phyloP scores from a whole-genome alignment of 78 protist species.

The Andalucia godoyi region DNA sequence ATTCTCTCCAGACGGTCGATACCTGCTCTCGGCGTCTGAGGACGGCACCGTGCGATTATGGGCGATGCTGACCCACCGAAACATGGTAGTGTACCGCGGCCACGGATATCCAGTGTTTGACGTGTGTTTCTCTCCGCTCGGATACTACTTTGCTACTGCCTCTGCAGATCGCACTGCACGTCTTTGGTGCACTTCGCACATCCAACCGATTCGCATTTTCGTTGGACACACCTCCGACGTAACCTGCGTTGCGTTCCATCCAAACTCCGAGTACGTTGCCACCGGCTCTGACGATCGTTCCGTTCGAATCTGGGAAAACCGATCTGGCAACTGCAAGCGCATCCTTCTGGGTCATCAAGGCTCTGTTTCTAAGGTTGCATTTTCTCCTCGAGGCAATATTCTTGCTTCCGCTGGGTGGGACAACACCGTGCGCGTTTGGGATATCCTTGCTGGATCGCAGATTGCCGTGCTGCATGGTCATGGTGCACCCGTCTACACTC shows the following conservation, averaged over 20 bases:
- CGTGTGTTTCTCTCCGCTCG: constrained; percentile 57
- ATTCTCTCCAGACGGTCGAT: constrained; percentile 33
- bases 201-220: constrained; percentile 56
- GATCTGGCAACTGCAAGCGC: constrained; percentile 41
- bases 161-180: constrained; percentile 80
- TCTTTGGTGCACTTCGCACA: constrained; percentile 13
- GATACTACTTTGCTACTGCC: constrained; percentile 77
- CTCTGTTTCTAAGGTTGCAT: too few relatives aligned
- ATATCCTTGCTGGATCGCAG: too few relatives aligned
- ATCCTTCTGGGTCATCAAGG: too few relatives aligned
- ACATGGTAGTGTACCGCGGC: constrained; percentile 67
- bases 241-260: constrained; percentile 77
- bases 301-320: too few relatives aligned
- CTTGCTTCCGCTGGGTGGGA: too few relatives aligned
- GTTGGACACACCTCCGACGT: constrained; percentile 79
- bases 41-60: constrained; percentile 70
- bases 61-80: constrained; percentile 48
- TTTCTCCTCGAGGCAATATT: neutral
- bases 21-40: constrained; percentile 42
- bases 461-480: constrained; percentile 57
- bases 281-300: constrained; percentile 77
- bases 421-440: neutral
- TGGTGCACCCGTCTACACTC: constrained; percentile 40
- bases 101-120: constrained; percentile 86
- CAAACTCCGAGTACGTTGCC: constrained; percentile 72